Conservation (phyloP, 371 early-diverging fungal genomes). For the Scutellospora calospora region DNA sequence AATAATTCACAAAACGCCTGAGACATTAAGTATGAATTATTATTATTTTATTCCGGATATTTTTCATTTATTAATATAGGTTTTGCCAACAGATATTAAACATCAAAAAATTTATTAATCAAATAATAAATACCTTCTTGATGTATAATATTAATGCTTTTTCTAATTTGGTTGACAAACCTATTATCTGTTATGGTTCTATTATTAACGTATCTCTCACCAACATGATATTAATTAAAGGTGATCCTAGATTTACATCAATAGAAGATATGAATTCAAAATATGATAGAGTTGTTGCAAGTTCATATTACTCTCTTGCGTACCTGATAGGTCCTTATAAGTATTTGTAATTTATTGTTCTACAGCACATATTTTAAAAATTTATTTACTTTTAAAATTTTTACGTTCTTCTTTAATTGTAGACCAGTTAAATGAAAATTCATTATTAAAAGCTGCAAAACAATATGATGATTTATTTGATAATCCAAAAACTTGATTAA, state of each 20-base stretch:
- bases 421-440: conserved; percentile 53
- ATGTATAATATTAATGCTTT: too few relatives aligned
- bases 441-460: conserved; percentile 51
- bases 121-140: too few relatives aligned
- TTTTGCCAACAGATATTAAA: too few relatives aligned
- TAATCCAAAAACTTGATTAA: conserved; percentile 60
- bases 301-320: conserved; percentile 60
- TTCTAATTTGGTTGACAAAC: too few relatives aligned
- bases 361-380: too few relatives aligned
- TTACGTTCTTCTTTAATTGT: conserved; percentile 29
- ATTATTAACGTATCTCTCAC: too few relatives aligned
- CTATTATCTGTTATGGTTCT: too few relatives aligned
- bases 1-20: conserved; percentile 65
- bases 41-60: too few relatives aligned
- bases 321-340: conserved; percentile 59
- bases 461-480: conserved; percentile 62
- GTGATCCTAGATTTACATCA: conserved; percentile 69
- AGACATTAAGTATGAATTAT: conserved; percentile 62
- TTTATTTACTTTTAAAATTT: not conserved
- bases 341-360: not conserved
- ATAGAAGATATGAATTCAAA: conserved; percentile 71
- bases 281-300: conserved; percentile 65
- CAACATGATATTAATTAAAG: conserved; percentile 47
- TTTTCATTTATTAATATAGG: too few relatives aligned
- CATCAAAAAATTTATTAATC: too few relatives aligned